Evolutionary conservation across 129 eudicot genomes (phyloP).

Genomic region (Mikania micrantha): DNA sequence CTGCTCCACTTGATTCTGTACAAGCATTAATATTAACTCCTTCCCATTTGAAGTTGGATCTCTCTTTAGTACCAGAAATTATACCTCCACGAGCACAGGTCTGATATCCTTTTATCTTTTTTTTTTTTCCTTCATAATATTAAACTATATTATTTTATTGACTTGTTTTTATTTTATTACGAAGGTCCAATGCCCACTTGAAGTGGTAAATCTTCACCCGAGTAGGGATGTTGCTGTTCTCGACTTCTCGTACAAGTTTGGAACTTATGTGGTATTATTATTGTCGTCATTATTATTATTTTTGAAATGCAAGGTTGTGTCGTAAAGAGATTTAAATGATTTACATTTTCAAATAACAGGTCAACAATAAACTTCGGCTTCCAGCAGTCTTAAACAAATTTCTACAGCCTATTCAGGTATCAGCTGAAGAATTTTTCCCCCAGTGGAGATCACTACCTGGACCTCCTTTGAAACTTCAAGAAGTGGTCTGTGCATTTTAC

Average conservation of each 20-base stretch:
- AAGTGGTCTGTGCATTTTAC: conserved; percentile 67
- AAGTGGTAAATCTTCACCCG: conserved; percentile 76
- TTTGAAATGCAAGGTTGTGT: conserved; percentile 1
- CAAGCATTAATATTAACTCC: conserved; percentile 78
- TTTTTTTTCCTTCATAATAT: not conserved
- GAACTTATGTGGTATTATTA: conserved; percentile 66
- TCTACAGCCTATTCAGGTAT: conserved; percentile 71
- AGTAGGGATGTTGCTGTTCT: conserved; percentile 96
- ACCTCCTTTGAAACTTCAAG: conserved; percentile 97
- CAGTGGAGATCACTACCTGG: conserved; percentile 97
- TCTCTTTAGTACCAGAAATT: conserved; percentile 82
- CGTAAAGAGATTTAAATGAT: not conserved
- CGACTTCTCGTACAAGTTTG: conserved; percentile 89
- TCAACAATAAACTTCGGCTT: conserved; percentile 76
- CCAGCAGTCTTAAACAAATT: conserved; percentile 90
- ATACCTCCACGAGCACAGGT: conserved; percentile 99
- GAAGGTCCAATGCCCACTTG: conserved; percentile 98
- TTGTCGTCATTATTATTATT: not conserved
- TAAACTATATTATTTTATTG: not conserved
- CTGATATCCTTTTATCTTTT: not conserved
- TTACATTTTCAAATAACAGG: conserved; percentile 36
- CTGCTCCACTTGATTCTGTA: conserved; percentile 80
- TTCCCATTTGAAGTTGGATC: conserved; percentile 66
- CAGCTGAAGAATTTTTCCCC: conserved; percentile 90
- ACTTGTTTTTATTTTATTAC: not conserved